Evolutionary conservation across 169 alveolate species (phyloP).

Genomic region (Plasmodium adleri): DNA sequence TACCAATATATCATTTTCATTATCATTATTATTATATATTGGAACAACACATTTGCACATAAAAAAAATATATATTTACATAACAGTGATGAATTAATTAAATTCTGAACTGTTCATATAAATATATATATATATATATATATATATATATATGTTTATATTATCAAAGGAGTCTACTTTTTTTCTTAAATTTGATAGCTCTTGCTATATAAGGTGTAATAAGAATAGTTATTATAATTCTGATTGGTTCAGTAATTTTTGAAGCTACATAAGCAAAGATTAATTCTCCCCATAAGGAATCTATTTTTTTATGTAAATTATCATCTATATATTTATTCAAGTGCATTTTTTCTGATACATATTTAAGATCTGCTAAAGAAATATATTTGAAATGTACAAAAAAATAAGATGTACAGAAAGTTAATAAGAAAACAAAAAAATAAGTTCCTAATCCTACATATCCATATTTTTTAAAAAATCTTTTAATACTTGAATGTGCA

Average conservation of each 20-base stretch:
- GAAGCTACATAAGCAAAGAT: slow-evolving; percentile 70
- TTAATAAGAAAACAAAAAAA: slow-evolving; percentile 37
- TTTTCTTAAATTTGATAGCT: slow-evolving; percentile 21
- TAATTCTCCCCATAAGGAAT: slow-evolving; percentile 73
- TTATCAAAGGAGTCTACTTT: slow-evolving; percentile 24
- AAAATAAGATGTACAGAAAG: slow-evolving; percentile 40
- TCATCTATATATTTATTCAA: slow-evolving; percentile 58
- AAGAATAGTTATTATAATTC: slow-evolving; percentile 51
- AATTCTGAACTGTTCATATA: too few species aligned
- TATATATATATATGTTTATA: too few species aligned
- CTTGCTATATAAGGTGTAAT: slow-evolving; percentile 72
- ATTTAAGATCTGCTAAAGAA: slow-evolving; percentile 51
- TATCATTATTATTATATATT: too few species aligned
- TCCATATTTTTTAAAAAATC: slow-evolving; percentile 58
- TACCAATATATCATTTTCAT: too few species aligned
- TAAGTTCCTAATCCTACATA: slow-evolving; percentile 63
- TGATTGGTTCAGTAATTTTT: slow-evolving; percentile 54
- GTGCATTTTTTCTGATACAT: slow-evolving; percentile 63
- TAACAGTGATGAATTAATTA: too few species aligned
- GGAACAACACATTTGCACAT: too few species aligned
- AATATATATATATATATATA: too few species aligned
- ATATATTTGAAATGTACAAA: slow-evolving; percentile 67
- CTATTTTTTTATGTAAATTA: slow-evolving; percentile 63
- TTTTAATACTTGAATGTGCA: slow-evolving; percentile 55
- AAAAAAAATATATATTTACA: too few species aligned